These are phyloP conservation scores for Saccharomyces eubayanus DNA, from an alignment of 805 yeast species.

Conservation along the genomic window DNA sequence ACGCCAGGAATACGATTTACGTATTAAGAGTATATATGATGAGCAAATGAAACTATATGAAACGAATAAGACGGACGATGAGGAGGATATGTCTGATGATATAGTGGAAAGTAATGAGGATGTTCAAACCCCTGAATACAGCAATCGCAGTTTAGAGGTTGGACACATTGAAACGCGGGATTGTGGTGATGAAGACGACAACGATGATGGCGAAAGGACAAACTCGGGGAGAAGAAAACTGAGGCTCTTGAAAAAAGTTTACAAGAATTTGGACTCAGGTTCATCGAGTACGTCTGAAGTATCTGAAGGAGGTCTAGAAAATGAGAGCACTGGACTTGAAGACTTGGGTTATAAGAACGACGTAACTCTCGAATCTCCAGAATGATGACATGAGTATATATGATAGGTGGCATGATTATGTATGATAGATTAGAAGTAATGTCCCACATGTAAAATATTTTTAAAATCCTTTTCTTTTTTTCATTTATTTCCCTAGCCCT, in stretches of 20 bases:
- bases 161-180: conserved; percentile 9
- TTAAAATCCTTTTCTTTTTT: background rate
- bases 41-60: conserved; percentile 23
- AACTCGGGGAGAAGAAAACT: conserved; percentile 22
- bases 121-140: conserved; percentile 5
- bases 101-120: background rate
- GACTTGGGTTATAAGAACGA: background rate
- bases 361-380: background rate
- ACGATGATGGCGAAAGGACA: conserved; percentile 8
- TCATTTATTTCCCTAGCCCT: background rate
- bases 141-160: conserved; percentile 21
- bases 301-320: background rate
- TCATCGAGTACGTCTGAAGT: background rate
- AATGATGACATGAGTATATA: background rate
- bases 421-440: background rate
- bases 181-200: conserved; percentile 1
- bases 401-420: background rate
- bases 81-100: conserved; percentile 15
- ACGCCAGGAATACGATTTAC: conserved; percentile 27
- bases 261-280: background rate
- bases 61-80: conserved; percentile 19
- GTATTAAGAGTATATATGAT: conserved; percentile 15
- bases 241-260: conserved; percentile 23
- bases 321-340: background rate
- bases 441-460: background rate